A percentile compares a stretch with the other conserved stretches of the same genome.
These are phyloP conservation scores for Arthroderma sp. DNA, from an alignment of 2,329 filamentous ascomycete genomes.

Conservation along the genomic window DNA sequence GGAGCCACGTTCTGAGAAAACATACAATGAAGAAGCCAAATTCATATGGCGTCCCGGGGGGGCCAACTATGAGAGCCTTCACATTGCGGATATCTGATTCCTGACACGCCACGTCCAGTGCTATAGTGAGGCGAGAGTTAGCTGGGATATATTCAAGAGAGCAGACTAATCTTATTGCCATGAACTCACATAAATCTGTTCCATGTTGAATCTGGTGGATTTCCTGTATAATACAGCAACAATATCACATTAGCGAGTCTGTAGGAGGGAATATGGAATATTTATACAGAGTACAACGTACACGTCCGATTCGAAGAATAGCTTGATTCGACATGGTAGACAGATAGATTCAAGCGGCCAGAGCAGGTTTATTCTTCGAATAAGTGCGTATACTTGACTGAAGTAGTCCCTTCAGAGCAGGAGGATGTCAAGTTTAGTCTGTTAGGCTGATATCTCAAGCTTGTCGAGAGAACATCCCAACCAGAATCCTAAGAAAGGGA, in stretches of 20 bases:
- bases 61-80: conserved; percentile 76
- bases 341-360: not conserved
- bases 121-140: conserved; percentile 30
- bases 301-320: conserved; percentile 75
- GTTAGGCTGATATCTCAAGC: too few relatives aligned
- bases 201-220: conserved; percentile 72
- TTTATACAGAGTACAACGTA: conserved; percentile 27
- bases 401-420: too few relatives aligned
- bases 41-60: conserved; percentile 89
- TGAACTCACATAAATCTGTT: conserved; percentile 61
- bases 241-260: not conserved
- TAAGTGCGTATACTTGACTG: too few relatives aligned
- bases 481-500: too few relatives aligned
- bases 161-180: not conserved
- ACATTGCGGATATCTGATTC: conserved; percentile 84
- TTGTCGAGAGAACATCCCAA: too few relatives aligned
- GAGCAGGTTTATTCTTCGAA: too few relatives aligned
- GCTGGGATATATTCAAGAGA: not conserved
- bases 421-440: too few relatives aligned
- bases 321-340: conserved; percentile 62
- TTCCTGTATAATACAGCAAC: conserved; percentile 44
- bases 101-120: conserved; percentile 72
- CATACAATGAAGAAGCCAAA: conserved; percentile 91
- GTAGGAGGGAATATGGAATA: not conserved
- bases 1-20: conserved; percentile 10